Percentiles rank a stretch among this genome's conserved stretches.
phyloP scores from a whole-genome alignment of 2,329 filamentous ascomycete species.

The Colletotrichum sp. region DNA sequence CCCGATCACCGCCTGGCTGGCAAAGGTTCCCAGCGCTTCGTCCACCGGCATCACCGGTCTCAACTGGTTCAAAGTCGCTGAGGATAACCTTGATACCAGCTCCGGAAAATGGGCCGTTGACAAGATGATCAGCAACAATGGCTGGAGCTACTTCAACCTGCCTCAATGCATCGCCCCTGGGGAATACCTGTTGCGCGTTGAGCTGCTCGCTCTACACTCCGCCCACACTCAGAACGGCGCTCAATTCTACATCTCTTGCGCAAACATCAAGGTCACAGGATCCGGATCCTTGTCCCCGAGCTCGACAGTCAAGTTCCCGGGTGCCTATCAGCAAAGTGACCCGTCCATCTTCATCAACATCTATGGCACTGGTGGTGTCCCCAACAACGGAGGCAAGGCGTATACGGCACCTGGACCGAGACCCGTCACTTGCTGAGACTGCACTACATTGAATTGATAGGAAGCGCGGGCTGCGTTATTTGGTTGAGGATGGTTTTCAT shows the following conservation, averaged over 20 bases:
- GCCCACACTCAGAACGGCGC: constrained; percentile 48
- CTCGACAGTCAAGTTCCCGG: constrained; percentile 49
- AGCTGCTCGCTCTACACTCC: constrained; percentile 58
- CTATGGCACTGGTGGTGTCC: constrained; percentile 45
- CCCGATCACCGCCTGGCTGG: constrained; percentile 57
- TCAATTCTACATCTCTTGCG: constrained; percentile 59
- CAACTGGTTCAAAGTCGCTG: constrained; percentile 40
- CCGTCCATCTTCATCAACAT: constrained; percentile 53
- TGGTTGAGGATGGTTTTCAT: background rate
- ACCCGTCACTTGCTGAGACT: constrained; percentile 30
- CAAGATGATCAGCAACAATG: constrained; percentile 45
- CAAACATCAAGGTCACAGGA: constrained; percentile 60
- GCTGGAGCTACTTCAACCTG: constrained; percentile 54
- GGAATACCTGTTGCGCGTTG: constrained; percentile 60
- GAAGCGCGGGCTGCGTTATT: rapidly evolving
- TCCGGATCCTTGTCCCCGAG: constrained; percentile 38
- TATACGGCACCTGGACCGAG: constrained; percentile 43
- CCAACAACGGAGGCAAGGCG: constrained; percentile 45
- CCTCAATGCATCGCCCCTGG: constrained; percentile 57
- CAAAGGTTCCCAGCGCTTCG: constrained; percentile 57
- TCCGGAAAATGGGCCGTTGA: constrained; percentile 54
- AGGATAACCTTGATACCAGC: constrained; percentile 49
- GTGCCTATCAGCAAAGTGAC: constrained; percentile 47
- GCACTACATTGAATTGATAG: rapidly evolving
- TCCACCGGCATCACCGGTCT: constrained; percentile 43